Evolutionary conservation across 805 yeast species (phyloP).

Genomic region (Sugiyamaella marilandica): DNA sequence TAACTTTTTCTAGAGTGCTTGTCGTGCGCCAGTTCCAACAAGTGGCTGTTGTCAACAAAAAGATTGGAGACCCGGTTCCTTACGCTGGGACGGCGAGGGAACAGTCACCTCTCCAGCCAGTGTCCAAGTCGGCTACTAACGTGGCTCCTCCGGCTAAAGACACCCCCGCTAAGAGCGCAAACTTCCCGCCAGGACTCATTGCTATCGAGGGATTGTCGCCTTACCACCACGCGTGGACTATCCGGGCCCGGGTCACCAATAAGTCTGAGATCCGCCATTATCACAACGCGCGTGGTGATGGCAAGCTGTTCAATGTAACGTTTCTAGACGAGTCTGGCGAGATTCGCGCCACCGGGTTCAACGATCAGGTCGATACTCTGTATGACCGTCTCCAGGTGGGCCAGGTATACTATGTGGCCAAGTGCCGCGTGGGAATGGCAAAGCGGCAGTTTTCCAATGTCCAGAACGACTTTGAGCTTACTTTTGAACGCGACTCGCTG

Average conservation of each 20-base stretch:
- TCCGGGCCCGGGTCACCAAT: slow-evolving; percentile 84
- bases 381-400: slow-evolving; percentile 80
- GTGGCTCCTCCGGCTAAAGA: not conserved
- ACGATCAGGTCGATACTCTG: slow-evolving; percentile 75
- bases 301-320: slow-evolving; percentile 82
- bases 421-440: slow-evolving; percentile 74
- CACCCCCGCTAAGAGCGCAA: not conserved
- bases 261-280: slow-evolving; percentile 86
- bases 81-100: not conserved
- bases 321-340: slow-evolving; percentile 93
- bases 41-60: not conserved
- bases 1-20: not conserved
- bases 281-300: slow-evolving; percentile 83
- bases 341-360: slow-evolving; percentile 92
- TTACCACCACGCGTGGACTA: slow-evolving; percentile 84
- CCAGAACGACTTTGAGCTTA: slow-evolving; percentile 82
- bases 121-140: not conserved
- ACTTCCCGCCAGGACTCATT: slow-evolving; percentile 34
- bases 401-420: slow-evolving; percentile 77
- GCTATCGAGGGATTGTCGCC: slow-evolving; percentile 89
- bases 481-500: slow-evolving; percentile 71
- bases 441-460: slow-evolving; percentile 81
- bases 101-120: not conserved
- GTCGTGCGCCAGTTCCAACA: slow-evolving; percentile 1
- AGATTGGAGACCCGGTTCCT: not conserved